Conservation (phyloP, 208 protist species). For the Paratrypanosoma confusum region DNA sequence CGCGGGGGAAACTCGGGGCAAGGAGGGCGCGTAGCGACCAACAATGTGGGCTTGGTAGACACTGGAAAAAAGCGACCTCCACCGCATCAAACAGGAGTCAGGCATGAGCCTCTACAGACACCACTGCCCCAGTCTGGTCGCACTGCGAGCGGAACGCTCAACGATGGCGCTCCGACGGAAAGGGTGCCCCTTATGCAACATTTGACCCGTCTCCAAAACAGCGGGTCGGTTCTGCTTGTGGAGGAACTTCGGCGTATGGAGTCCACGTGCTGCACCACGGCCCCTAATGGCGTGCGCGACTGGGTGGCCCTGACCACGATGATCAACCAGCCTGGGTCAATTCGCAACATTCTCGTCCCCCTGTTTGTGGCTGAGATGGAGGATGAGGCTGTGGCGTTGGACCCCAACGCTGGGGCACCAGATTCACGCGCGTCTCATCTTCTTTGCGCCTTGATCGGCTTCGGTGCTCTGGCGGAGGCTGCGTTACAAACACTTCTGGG, state of each 20-base stretch:
- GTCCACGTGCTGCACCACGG: constrained; percentile 8
- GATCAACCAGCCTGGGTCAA: constrained; percentile 22
- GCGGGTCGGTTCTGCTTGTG: constrained; percentile 4
- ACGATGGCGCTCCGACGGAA: not conserved
- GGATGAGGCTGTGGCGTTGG: not conserved
- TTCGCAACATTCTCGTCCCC: constrained; percentile 36
- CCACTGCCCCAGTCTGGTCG: no score
- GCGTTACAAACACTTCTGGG: constrained; percentile 26
- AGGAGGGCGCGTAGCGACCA: no score
- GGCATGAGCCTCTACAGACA: no score
- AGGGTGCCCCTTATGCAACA: not conserved
- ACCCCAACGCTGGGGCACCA: not conserved
- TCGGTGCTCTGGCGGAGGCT: constrained; percentile 22
- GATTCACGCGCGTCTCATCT: constrained; percentile 8
- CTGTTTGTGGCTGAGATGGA: constrained; percentile 20
- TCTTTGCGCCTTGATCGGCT: constrained; percentile 47
- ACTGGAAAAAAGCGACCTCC: no score
- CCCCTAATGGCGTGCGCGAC: not conserved
- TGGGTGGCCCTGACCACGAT: constrained; percentile 44
- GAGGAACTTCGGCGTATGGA: constrained; percentile 25
- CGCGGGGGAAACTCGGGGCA: no score
- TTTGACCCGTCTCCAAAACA: constrained; percentile 6
- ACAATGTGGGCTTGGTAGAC: no score
- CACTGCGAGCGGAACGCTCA: no score
- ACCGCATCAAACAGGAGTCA: no score